phyloP scores from a whole-genome alignment of 2,329 filamentous ascomycete species.

The Rutstroemia sp. region DNA sequence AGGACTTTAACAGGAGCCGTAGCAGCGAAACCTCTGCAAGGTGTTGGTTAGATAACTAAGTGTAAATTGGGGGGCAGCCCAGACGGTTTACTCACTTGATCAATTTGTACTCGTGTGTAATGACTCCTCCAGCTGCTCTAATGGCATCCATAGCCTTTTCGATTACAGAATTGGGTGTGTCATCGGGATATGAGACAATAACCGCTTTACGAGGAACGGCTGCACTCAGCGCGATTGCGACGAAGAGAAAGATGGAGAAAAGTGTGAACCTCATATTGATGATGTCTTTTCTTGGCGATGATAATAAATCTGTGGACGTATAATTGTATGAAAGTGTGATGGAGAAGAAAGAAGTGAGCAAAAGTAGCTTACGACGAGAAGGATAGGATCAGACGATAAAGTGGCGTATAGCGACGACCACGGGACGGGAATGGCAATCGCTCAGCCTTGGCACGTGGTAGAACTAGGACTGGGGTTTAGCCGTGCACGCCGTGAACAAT shows the following conservation, averaged over 20 bases:
- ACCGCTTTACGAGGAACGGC: conserved; percentile 55
- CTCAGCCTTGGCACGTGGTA: too few species aligned
- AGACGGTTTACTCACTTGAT: conserved; percentile 49
- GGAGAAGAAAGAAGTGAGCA: too few species aligned
- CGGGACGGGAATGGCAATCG: too few species aligned
- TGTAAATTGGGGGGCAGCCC: not conserved
- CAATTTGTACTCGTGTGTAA: conserved; percentile 69
- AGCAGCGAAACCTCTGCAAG: conserved; percentile 65
- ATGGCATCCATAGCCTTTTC: conserved; percentile 66
- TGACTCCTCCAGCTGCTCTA: conserved; percentile 60
- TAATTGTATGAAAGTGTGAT: not conserved
- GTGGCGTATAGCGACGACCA: too few species aligned
- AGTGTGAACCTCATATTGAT: conserved; percentile 56
- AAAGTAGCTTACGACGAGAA: too few species aligned
- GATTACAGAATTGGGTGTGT: conserved; percentile 59
- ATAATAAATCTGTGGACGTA: not conserved
- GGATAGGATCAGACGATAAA: too few species aligned
- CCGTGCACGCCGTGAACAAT: too few species aligned
- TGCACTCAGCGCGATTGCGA: conserved; percentile 54
- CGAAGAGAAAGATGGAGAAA: conserved; percentile 48
- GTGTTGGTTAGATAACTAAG: not conserved
- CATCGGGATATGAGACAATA: conserved; percentile 69
- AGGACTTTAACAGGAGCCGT: conserved; percentile 64
- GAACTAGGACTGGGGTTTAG: too few species aligned
- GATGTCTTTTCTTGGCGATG: not conserved